phyloP scores from a whole-genome alignment of 108 stramenopile genomes.

The Skeletonema tropicum region DNA sequence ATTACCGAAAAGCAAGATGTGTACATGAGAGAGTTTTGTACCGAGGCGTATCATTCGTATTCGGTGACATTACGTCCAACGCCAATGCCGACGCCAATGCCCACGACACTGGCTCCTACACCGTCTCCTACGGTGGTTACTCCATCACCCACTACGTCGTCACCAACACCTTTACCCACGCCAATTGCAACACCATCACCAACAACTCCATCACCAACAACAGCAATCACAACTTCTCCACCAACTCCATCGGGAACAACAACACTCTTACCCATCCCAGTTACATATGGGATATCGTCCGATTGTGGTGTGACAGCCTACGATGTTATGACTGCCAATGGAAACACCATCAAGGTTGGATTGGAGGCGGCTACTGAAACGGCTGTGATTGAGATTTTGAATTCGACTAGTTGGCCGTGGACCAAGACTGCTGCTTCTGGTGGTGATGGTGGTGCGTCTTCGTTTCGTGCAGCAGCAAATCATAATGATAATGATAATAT shows the following conservation, averaged over 20 bases:
- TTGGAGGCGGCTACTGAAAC: slow-evolving; percentile 26
- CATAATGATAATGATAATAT: not conserved
- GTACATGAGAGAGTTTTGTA: slow-evolving; percentile 23
- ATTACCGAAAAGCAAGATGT: slow-evolving; percentile 6
- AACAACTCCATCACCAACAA: too few species aligned
- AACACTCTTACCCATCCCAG: not conserved
- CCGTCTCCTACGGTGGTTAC: not conserved
- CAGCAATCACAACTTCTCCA: not conserved
- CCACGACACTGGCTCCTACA: not conserved
- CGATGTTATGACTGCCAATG: slow-evolving; percentile 33
- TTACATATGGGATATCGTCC: slow-evolving; percentile 28
- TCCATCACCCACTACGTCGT: not conserved
- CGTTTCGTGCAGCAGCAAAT: not conserved
- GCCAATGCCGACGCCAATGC: not conserved
- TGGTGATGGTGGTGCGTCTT: not conserved
- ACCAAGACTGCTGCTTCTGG: slow-evolving; percentile 3
- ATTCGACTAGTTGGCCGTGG: slow-evolving; percentile 35
- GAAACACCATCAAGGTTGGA: slow-evolving; percentile 34
- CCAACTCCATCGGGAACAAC: not conserved
- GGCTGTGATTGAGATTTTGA: slow-evolving; percentile 31
- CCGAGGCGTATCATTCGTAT: slow-evolving; percentile 22
- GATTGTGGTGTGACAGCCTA: slow-evolving; percentile 40
- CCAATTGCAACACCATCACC: not conserved
- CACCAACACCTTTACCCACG: not conserved
- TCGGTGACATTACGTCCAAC: not conserved